These are phyloP conservation scores for Yarrowia galli DNA, from an alignment of 1,139 yeast species.

Conservation along the genomic window DNA sequence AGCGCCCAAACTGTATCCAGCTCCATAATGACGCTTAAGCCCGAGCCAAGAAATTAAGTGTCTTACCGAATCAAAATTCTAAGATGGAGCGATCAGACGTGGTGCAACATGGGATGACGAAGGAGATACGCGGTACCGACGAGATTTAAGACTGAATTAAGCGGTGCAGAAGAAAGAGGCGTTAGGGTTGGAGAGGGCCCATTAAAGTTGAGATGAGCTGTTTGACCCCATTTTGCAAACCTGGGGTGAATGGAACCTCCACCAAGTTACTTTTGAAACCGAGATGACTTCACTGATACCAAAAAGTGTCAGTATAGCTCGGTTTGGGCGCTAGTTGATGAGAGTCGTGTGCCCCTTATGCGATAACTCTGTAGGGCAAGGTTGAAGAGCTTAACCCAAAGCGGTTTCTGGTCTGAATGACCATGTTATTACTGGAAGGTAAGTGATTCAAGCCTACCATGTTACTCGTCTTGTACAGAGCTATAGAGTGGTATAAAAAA, in stretches of 20 bases:
- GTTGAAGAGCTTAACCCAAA: slow-evolving; percentile 13
- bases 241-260: not conserved
- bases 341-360: slow-evolving; percentile 17
- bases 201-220: not conserved
- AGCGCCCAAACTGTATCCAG: not conserved
- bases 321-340: not conserved
- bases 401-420: not conserved
- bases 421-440: too few species aligned
- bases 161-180: slow-evolving; percentile 13
- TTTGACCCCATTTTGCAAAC: not conserved
- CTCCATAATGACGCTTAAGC: not conserved
- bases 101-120: slow-evolving; percentile 21
- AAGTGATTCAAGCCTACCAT: too few species aligned
- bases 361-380: slow-evolving; percentile 11
- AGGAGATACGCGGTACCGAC: not conserved
- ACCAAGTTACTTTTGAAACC: not conserved
- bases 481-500: not conserved
- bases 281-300: slow-evolving; percentile 7
- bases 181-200: slow-evolving; percentile 4
- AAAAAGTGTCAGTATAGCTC: not conserved
- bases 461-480: not conserved
- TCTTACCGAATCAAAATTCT: slow-evolving; percentile 6
- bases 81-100: slow-evolving; percentile 7
- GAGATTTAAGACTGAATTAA: not conserved
- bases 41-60: slow-evolving; percentile 27